Conservation (phyloP, 169 alveolate species). For the Plasmodium sp. region DNA sequence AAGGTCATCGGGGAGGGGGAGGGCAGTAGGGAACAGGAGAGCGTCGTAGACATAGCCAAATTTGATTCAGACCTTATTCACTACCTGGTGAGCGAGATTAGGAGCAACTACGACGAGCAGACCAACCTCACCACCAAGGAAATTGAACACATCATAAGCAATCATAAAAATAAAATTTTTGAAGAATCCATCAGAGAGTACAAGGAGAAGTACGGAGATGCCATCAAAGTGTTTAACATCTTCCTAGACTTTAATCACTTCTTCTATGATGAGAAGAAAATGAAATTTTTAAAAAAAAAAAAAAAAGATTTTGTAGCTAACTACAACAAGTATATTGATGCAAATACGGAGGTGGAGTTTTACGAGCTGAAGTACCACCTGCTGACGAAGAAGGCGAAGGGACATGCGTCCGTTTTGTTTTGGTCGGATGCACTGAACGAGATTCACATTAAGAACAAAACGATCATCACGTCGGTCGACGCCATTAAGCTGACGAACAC, state of each 20-base stretch:
- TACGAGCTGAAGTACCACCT: slow-evolving; percentile 58
- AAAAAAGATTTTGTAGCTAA: slow-evolving; percentile 22
- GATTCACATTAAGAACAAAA: slow-evolving; percentile 33
- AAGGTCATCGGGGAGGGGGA: slow-evolving; percentile 19
- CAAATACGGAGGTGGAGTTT: slow-evolving; percentile 78
- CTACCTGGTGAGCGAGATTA: slow-evolving; percentile 37
- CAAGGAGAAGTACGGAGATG: slow-evolving; percentile 61
- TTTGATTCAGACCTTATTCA: slow-evolving; percentile 57
- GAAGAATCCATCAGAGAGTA: slow-evolving; percentile 33
- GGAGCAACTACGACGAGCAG: not conserved
- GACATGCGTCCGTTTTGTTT: slow-evolving; percentile 60
- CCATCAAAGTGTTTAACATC: slow-evolving; percentile 73
- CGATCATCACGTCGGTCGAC: slow-evolving; percentile 76
- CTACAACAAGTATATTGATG: slow-evolving; percentile 46
- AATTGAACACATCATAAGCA: slow-evolving; percentile 19
- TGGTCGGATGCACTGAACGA: slow-evolving; percentile 69
- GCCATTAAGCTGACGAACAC: slow-evolving; percentile 77
- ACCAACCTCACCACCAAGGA: slow-evolving; percentile 21
- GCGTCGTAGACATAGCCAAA: slow-evolving; percentile 25
- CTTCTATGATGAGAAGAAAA: slow-evolving; percentile 15
- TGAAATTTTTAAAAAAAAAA: slow-evolving; percentile 75
- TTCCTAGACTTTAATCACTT: slow-evolving; percentile 67
- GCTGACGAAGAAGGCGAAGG: slow-evolving; percentile 42
- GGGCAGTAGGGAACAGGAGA: slow-evolving; percentile 9
- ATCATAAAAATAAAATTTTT: slow-evolving; percentile 27